Base-by-base conservation (phyloP, 352 stramenopile genomes). In the Phytophthora europaea region DNA sequence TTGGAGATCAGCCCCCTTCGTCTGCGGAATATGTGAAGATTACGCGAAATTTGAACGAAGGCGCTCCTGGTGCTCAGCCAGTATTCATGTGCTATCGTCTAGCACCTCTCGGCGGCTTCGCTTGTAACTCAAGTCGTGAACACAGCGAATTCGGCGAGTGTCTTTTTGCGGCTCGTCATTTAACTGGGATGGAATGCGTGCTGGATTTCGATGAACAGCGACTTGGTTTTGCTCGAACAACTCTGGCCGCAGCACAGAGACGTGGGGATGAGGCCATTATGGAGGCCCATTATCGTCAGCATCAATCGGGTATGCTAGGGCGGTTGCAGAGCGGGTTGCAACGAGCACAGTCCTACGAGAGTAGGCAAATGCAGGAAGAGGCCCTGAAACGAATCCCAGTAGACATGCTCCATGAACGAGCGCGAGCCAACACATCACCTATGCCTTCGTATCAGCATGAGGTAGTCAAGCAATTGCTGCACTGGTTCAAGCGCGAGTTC, bases 401-500 rank as follows among this genome's bases (percentile, higher is more conserved):
- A 2, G 59, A 83, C 26, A 73, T 67, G n/a, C 67, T 96, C 3
- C 76, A 94, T 23, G 85, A 90, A 53, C 83, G 84, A n/a, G 87
- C 87, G 20, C 82, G 73, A 31, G 78, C 75, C 4, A 92, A 94
- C 52, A 59, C 76, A 8, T 76, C 76, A 1, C 83, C 84, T 16
- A 84, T 82, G 65, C 66, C 83, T 4, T 62, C 61, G 12, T 90
- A 84, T 38, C 76, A 91, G 43, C 85, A 95, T 28, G 90, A 95
- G 55, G 73, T 96, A 4, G 61, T 94, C 13, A 88, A 83, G 67
- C 87, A 94, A 43, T 65, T 97, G 28, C 71, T 95, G 2, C 81
- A 90, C 38, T 98, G 92, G 92, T 98, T 98, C 65, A 98, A 98
- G 76, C 61, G 62, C 33, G 91, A 97, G 33, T 98, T 98, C 62